Percentiles rank a stretch among this genome's conserved stretches.
These are phyloP conservation scores for Termitomyces bulborhizus DNA, from an alignment of 768 basidiomycete species.

Conservation along the genomic window DNA sequence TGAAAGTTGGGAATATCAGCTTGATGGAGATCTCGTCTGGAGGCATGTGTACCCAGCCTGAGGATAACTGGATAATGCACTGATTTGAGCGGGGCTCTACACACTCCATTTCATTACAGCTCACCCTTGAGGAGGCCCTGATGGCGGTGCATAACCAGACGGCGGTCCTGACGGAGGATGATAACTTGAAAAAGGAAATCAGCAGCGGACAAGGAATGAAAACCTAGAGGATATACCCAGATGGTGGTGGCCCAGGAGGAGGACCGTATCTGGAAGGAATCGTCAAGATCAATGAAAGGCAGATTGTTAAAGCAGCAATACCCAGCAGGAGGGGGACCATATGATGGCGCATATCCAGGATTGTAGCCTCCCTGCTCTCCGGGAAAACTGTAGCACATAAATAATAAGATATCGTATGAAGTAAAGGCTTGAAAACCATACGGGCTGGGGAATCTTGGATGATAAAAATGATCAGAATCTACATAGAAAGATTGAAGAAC, in stretches of 20 bases:
- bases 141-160: conserved; percentile 16
- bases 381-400: background rate
- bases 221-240: conserved; percentile 17
- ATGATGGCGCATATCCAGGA: conserved; percentile 36
- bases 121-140: conserved; percentile 13
- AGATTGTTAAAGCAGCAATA: background rate
- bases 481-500: background rate
- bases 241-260: conserved; percentile 28
- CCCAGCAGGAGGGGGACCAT: conserved; percentile 17
- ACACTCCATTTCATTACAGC: background rate
- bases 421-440: conserved; percentile 8
- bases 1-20: background rate
- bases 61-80: background rate
- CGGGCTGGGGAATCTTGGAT: conserved; percentile 12
- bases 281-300: background rate
- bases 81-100: background rate
- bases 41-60: conserved; percentile 5
- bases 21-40: background rate
- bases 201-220: background rate
- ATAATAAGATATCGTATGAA: background rate
- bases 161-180: conserved; percentile 14
- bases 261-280: conserved; percentile 18
- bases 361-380: conserved; percentile 20
- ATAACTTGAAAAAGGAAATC: conserved; percentile 10
- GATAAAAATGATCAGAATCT: background rate